These are phyloP conservation scores for Microstegium vimineum DNA, from an alignment of 176 grass and related monocot species.

Conservation along the genomic window DNA sequence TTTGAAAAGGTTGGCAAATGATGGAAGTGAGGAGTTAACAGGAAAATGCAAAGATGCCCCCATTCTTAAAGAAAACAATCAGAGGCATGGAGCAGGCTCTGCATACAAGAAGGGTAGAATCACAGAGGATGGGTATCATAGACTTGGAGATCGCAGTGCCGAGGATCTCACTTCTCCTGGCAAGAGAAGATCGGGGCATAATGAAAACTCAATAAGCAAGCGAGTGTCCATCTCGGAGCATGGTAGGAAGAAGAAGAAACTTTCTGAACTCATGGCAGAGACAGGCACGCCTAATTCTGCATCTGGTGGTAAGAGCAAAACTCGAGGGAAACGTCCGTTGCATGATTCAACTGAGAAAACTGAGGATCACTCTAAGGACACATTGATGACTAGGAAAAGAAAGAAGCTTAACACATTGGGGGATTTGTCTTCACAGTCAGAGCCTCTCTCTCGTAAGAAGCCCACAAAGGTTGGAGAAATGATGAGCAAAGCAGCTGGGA, in stretches of 20 bases:
- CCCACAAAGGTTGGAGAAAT: constrained; percentile 39
- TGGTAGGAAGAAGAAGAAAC: constrained; percentile 50
- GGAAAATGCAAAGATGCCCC: background rate
- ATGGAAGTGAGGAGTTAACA: constrained; percentile 10
- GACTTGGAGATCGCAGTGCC: constrained; percentile 9
- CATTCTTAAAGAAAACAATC: constrained; percentile 23
- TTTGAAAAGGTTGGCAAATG: constrained; percentile 19
- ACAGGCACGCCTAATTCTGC: constrained; percentile 8
- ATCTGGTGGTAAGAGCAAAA: constrained; percentile 30
- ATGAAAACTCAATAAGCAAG: constrained; percentile 4
- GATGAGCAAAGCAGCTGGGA: constrained; percentile 33
- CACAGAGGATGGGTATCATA: constrained; percentile 13
- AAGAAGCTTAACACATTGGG: constrained; percentile 65
- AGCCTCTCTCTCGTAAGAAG: constrained; percentile 29
- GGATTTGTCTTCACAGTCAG: constrained; percentile 41
- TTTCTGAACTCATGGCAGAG: constrained; percentile 52
- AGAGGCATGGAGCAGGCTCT: background rate
- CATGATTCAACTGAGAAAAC: constrained; percentile 7
- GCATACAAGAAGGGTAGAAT: constrained; percentile 24
- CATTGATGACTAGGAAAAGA: constrained; percentile 38
- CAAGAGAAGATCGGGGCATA: constrained; percentile 16
- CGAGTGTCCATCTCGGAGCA: constrained; percentile 26
- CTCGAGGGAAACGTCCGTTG: constrained; percentile 17
- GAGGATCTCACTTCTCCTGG: constrained; percentile 8
- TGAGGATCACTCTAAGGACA: constrained; percentile 28